A percentile compares a stretch with the other conserved stretches of the same genome.
Conservation (phyloP, 2,329 filamentous ascomycete genomes). For the Ophiocordyceps sinensis region DNA sequence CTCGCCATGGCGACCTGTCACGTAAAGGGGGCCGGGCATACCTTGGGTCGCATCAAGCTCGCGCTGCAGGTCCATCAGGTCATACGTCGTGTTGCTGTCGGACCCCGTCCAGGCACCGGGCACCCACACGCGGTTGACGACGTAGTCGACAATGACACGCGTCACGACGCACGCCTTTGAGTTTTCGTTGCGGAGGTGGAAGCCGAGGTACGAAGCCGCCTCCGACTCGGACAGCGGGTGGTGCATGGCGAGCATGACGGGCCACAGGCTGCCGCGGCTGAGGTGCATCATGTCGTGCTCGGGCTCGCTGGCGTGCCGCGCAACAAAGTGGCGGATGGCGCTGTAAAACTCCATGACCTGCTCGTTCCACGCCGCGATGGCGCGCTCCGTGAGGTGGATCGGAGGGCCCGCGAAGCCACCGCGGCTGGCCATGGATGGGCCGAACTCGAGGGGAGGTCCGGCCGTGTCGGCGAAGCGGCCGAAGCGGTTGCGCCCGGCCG, state of each 20-base stretch:
- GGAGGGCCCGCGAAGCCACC: conserved; percentile 11
- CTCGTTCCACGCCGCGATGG: conserved; percentile 19
- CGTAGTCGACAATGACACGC: conserved; percentile 25
- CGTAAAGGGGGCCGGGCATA: conserved; percentile 7
- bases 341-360: conserved; percentile 22
- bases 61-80: conserved; percentile 20
- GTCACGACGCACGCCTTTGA: conserved; percentile 28
- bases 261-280: conserved; percentile 18
- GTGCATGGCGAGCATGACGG: conserved; percentile 21
- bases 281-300: conserved; percentile 14
- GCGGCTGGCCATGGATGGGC: conserved; percentile 7
- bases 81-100: conserved; percentile 18
- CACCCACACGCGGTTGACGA: conserved; percentile 26
- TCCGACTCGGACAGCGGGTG: conserved; percentile 22
- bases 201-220: conserved; percentile 25
- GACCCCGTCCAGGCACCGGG: conserved; percentile 24
- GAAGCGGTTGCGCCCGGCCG: conserved; percentile 11
- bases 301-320: conserved; percentile 17
- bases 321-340: conserved; percentile 20
- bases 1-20: no score
- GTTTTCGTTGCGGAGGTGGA: conserved; percentile 23
- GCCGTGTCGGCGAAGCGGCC: conserved; percentile 14
- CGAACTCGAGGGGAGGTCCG: not conserved
- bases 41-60: conserved; percentile 21
- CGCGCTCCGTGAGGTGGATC: conserved; percentile 20